A percentile compares a stretch with the other conserved stretches of the same genome.
Conservation (phyloP, 208 protist genomes). For the Wallacemonas sp. region DNA sequence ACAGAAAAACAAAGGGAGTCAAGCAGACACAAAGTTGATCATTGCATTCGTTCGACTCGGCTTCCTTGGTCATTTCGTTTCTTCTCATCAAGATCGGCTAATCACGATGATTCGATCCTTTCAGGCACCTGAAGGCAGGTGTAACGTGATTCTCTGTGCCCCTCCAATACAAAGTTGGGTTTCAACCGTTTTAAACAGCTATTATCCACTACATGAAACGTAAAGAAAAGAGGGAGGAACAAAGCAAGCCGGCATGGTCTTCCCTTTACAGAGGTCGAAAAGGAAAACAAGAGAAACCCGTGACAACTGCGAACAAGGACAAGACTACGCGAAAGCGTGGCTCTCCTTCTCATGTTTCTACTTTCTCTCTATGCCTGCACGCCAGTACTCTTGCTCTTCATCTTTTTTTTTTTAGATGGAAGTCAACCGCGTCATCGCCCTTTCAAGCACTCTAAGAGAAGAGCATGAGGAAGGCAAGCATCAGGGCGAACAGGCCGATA, state of each 20-base stretch:
- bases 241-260: conserved; percentile 4
- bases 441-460: conserved; percentile 75
- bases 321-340: too few relatives aligned
- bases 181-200: conserved; percentile 12
- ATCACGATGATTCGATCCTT: too few relatives aligned
- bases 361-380: too few relatives aligned
- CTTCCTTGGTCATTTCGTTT: too few relatives aligned
- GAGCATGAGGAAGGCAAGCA: conserved; percentile 94
- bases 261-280: too few relatives aligned
- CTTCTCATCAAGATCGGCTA: too few relatives aligned
- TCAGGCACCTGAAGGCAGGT: not conserved
- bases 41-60: not conserved
- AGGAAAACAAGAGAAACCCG: not conserved
- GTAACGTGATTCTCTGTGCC: not conserved
- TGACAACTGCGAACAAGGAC: not conserved
- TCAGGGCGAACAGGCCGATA: conserved; percentile 90
- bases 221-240: conserved; percentile 13
- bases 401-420: not conserved
- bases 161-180: not conserved
- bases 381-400: too few relatives aligned
- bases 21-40: not conserved
- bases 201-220: conserved; percentile 17
- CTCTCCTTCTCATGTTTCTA: too few relatives aligned
- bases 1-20: not conserved
- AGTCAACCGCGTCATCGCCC: not conserved